Evolutionary conservation across 179 eudicot genomes (phyloP).

Genomic region (Gypsophila paniculata): DNA sequence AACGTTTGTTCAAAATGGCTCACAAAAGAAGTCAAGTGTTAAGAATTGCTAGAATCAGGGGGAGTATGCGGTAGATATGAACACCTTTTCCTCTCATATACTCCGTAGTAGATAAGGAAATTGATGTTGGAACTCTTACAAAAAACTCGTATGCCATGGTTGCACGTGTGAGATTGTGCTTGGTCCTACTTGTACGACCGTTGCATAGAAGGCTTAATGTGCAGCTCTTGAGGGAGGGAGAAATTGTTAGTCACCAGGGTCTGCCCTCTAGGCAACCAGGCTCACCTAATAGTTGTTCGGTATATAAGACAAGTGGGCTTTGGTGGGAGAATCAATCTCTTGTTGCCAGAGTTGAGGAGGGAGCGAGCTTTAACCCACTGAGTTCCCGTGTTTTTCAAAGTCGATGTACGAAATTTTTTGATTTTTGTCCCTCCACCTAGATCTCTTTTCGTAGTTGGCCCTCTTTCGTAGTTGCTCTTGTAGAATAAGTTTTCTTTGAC

Average conservation of each 20-base stretch:
- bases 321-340: no score
- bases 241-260: neutral
- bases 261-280: conserved; percentile 1
- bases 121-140: neutral
- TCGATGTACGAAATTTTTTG: neutral
- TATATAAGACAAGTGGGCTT: neutral
- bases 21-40: no score
- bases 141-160: no score
- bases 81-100: no score
- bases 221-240: no score
- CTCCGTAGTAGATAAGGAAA: no score
- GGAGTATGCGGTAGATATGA: neutral
- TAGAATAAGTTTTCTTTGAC: conserved; percentile 9
- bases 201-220: no score
- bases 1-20: no score
- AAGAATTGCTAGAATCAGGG: no score
- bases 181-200: no score
- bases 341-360: neutral
- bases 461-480: neutral
- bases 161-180: no score
- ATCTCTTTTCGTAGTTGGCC: neutral
- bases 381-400: neutral
- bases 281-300: neutral
- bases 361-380: neutral
- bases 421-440: neutral